Base-by-base conservation (phyloP, 129 eudicot genomes). In the Saussurea involucrata region DNA sequence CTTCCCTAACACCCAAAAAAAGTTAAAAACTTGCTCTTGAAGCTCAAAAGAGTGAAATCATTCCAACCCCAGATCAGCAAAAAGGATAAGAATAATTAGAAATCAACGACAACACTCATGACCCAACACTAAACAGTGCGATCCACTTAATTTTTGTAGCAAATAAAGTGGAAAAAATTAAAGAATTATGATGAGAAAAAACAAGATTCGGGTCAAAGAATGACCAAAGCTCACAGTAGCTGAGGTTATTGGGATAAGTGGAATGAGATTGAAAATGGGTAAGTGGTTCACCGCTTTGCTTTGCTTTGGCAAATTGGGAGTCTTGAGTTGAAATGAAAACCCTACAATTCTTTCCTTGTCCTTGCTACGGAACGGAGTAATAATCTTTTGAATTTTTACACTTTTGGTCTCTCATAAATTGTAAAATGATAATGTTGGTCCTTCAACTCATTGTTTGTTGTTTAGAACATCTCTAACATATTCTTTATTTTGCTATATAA, bases 21-120 rank as follows among this genome's bases (percentile, higher is more conserved):
- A 46, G 37, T 74, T 42, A 55, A 73, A 27, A 73, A 64, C 78
- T 76, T 76, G 64, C 24, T 25, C 78, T 79, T 78, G 73, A 73
- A 83, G 83, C 80, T 73, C 69, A 78, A 78, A 83, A 77, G 86
- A 66, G 24, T 58, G 86, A 83, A 72, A 83, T 83, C 75, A 83
- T 78, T 83, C 80, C 70, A n/a, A n/a, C n/a, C n/a, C n/a, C n/a
- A n/a, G n/a, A n/a, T n/a, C n/a, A n/a, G 68, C 55, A 73, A 69
- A 74, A 24, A 53, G 69, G 69, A 65, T 65, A 65, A 65, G 69
- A 65, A 65, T 65, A 13, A 65, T 65, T 65, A 65, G n/a, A n/a
- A n/a, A n/a, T n/a, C n/a, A n/a, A n/a, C n/a, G n/a, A n/a, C n/a
- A n/a, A n/a, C n/a, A n/a, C n/a, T n/a, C n/a, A n/a, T n/a, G n/a